Percentiles rank a stretch among this genome's conserved stretches.
These are phyloP conservation scores for Naganishia vaughanmartiniae DNA, from an alignment of 768 basidiomycete genomes.

Conservation along the genomic window DNA sequence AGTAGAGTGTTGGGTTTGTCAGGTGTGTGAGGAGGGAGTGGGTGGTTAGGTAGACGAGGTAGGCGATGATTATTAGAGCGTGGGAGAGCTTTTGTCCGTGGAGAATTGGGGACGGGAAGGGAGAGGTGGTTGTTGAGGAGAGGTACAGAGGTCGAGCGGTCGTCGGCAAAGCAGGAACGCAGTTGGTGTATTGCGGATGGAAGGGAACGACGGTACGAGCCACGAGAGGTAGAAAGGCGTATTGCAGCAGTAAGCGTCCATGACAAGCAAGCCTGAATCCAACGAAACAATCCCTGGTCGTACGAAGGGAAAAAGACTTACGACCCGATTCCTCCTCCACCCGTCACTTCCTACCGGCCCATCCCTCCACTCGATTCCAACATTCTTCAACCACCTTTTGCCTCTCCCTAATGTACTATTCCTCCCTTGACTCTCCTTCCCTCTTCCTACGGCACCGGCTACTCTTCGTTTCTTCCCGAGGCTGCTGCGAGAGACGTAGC, in stretches of 20 bases:
- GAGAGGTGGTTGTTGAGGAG: too few species aligned
- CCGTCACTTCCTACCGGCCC: constrained; percentile 7
- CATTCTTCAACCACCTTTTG: not conserved
- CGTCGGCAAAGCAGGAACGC: too few species aligned
- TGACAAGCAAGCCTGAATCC: not conserved
- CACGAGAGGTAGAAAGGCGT: too few species aligned
- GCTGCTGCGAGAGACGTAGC: not conserved
- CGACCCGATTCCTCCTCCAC: constrained; percentile 15
- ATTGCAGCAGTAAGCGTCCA: not conserved
- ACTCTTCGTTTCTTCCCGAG: not conserved
- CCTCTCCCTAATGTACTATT: not conserved
- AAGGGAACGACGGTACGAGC: too few species aligned
- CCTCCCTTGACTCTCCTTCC: too few species aligned
- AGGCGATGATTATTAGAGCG: constrained; percentile 13
- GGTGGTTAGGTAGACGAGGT: constrained; percentile 7
- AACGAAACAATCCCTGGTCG: too few species aligned
- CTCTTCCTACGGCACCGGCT: not conserved
- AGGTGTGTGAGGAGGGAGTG: not conserved
- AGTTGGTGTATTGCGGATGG: too few species aligned
- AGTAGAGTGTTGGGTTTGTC: not conserved
- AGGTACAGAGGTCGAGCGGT: too few species aligned
- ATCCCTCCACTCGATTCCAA: not conserved
- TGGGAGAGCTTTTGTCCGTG: not conserved
- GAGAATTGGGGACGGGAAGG: too few species aligned
- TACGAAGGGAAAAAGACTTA: not conserved